Percentiles rank a stretch among this genome's conserved stretches.
These are phyloP conservation scores for Eucalyptus pumila DNA, from an alignment of 345 rosid species.

Conservation along the genomic window DNA sequence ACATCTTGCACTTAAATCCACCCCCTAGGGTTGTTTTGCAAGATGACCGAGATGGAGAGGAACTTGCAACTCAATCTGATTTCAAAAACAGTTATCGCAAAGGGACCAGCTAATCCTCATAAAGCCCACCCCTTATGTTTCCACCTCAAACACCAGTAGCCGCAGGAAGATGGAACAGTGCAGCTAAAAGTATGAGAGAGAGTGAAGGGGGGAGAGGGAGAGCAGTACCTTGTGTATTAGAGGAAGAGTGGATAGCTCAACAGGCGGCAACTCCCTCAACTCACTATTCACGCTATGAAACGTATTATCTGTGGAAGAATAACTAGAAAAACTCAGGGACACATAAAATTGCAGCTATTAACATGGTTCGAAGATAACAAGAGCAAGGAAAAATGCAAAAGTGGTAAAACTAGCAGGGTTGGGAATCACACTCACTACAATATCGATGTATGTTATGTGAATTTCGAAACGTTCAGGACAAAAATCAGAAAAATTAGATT, in stretches of 20 bases:
- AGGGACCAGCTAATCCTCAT: neutral
- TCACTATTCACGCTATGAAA: slow-evolving; percentile 73
- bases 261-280: slow-evolving; percentile 85
- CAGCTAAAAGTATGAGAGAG: neutral
- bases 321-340: neutral
- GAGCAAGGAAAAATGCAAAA: neutral
- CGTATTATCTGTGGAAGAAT: slow-evolving; percentile 46
- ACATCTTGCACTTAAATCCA: neutral
- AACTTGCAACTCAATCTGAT: neutral
- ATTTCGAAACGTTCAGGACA: neutral
- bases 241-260: slow-evolving; percentile 90
- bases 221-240: slow-evolving; percentile 62
- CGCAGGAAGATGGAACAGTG: neutral
- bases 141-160: neutral
- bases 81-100: neutral
- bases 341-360: neutral
- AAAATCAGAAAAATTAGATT: neutral
- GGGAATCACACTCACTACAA: neutral
- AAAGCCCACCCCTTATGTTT: neutral
- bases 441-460: neutral
- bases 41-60: neutral
- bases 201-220: neutral
- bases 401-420: neutral
- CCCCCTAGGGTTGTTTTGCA: neutral
- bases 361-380: neutral